Evolutionary conservation across 2,329 filamentous ascomycete species (phyloP), one percentile per base, ranked within the genome.

Genomic region (Aspergillus quadricinctus): DNA sequence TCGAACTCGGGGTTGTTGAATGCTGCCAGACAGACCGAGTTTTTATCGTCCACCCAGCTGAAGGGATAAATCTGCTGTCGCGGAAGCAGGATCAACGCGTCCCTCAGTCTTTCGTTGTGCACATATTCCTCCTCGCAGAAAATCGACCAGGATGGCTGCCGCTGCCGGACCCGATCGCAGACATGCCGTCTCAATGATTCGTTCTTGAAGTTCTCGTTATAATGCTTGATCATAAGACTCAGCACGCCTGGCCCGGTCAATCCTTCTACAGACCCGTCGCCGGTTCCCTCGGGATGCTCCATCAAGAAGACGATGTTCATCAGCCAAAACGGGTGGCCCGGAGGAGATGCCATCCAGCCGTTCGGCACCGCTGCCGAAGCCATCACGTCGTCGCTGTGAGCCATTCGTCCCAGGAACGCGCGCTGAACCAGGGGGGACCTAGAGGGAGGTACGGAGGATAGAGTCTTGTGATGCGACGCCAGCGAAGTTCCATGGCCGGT

Each of bases 321-420:
- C 2, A 64, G 58, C 60, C 60, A 64, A 50, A 63, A 64, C 1
- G 62, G 62, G 21, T 64, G 62, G n/a, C 62, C 62, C 0, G 62
- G 58, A 0, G 62, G 58, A 0, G 62, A 64, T 5, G 62, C 62
- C 62, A 64, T 64, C 62, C 62, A 64, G 11, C 62, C 62, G 50
- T 64, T 64, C 1, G 62, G 62, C 14, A 64, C 55, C 21, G 62
- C 62, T 25, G 58, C 62, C 19, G 57, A 51, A 3, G 55, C 54
- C 19, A 58, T 53, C 1, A 62, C 31, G 25, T 62, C 62, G 3
- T 48, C 49, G 5, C 49, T 57, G 46, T 56, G 62, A 17, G 57
- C 52, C 62, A 64, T 64, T 9, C 61, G 60, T 7, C 62, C 62
- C 48, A 64, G 41, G 35, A 64, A 64, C 3, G 60, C 62, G 3